Percentiles rank a stretch among this genome's conserved stretches.
phyloP scores from a whole-genome alignment of 768 basidiomycete species.

The Vishniacozyma victoriae region DNA sequence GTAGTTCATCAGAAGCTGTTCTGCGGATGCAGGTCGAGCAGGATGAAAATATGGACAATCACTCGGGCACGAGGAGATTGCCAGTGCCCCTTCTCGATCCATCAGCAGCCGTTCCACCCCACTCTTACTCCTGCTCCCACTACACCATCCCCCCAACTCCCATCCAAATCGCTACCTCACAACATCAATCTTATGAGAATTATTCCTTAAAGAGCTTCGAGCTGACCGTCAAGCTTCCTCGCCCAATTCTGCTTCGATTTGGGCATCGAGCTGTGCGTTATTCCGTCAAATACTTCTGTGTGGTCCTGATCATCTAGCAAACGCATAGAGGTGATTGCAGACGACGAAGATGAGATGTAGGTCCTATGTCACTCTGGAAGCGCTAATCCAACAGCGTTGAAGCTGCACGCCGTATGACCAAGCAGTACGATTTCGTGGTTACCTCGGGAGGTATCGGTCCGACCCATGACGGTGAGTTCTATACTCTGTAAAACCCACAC shows the following conservation, averaged over 20 bases:
- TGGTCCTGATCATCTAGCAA: conserved; percentile 52
- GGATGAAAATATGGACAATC: too few species aligned
- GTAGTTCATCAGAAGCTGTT: background rate
- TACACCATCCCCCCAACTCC: too few species aligned
- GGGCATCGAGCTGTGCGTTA: conserved; percentile 49
- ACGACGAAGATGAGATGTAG: conserved; percentile 84
- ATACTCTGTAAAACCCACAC: background rate
- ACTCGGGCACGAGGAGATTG: too few species aligned
- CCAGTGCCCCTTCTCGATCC: too few species aligned
- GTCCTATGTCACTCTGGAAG: conserved; percentile 24
- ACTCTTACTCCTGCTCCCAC: too few species aligned
- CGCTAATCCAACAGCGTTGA: conserved; percentile 58
- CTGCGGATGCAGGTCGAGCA: too few species aligned
- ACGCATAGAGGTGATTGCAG: conserved; percentile 83
- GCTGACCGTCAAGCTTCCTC: conserved; percentile 57
- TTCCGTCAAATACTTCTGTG: background rate
- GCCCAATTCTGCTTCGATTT: conserved; percentile 84
- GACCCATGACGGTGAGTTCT: conserved; percentile 71
- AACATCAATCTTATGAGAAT: too few species aligned
- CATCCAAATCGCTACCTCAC: too few species aligned
- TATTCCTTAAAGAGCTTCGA: background rate
- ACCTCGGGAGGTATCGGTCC: conserved; percentile 88
- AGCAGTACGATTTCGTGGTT: conserved; percentile 80
- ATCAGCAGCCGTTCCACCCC: too few species aligned
- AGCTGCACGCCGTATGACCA: conserved; percentile 73